Evolutionary conservation across 352 stramenopile genomes (phyloP), one percentile per base, ranked within the genome.

Genomic region (Saprolegnia diclina): DNA sequence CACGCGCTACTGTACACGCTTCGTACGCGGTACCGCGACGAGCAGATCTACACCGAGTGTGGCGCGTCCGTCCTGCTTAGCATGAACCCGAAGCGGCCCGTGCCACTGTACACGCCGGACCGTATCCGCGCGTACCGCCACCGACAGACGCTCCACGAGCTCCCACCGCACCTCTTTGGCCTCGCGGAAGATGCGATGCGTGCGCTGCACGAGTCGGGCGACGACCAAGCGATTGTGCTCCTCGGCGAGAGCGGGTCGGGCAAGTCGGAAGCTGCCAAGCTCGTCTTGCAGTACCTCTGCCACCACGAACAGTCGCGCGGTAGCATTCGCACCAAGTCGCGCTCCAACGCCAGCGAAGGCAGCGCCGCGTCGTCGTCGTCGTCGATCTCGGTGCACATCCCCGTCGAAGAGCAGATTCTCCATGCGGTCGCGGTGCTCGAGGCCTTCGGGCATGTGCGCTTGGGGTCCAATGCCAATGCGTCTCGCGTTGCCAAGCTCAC

Each of bases 401-500:
- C 83, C 5, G 88, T 93, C 62, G 85, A 83, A 0, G 83, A 93
- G 71, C 85, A 93, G 67, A 89, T 93, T 72, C 61, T 91, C 24
- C 85, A 91, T 62, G 83, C 85, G 5, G 87, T 91, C 66, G 82
- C 78, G 4, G 86, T 94, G n/a, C 76, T 92, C 19, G 85, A 94
- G 67, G 75, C 82, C 0, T 92, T 94, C 65, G 85, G 83, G 16
- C 91, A 92, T 35, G 82, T 79, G 9, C 67, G 72, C 16, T 88
- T 80, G 7, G 57, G 65, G 0, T 76, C 85, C 67, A 91, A 94
- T 56, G 72, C 65, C 6, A 93, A 91, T 55, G 90, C 82, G 4
- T 94, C 85, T 2, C 79, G 83, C 0, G 87, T 94, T 67, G 82
- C 78, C 6, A 94, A 92, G 73, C 90, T 92, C 80, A 89, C 90